Evolutionary conservation across 2,329 filamentous ascomycete genomes (phyloP).

Genomic region (Canariomyces notabilis): DNA sequence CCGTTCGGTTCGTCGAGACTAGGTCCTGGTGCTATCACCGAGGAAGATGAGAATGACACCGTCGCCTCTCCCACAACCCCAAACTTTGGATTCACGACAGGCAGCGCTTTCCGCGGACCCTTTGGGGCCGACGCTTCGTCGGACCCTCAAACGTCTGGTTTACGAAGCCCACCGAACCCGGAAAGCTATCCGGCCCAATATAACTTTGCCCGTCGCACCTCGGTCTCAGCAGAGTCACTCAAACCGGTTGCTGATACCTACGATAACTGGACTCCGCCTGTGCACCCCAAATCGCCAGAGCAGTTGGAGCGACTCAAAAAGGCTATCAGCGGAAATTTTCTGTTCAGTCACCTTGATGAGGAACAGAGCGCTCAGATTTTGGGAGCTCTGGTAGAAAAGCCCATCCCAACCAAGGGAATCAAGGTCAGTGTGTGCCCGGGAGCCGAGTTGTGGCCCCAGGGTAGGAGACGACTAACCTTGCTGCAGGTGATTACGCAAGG

Average conservation of each 20-base stretch:
- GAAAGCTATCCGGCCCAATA: slow-evolving; percentile 86
- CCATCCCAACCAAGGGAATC: slow-evolving; percentile 84
- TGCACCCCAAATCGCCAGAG: slow-evolving; percentile 75
- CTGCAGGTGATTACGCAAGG: slow-evolving; percentile 86
- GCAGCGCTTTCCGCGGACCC: slow-evolving; percentile 42
- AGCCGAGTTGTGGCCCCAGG: neutral
- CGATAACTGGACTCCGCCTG: slow-evolving; percentile 86
- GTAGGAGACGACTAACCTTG: slow-evolving; percentile 5
- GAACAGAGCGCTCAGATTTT: slow-evolving; percentile 85
- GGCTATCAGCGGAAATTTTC: slow-evolving; percentile 83
- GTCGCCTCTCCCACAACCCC: slow-evolving; percentile 69
- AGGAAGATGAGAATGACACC: slow-evolving; percentile 76
- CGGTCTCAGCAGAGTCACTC: slow-evolving; percentile 92
- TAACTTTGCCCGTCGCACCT: slow-evolving; percentile 87
- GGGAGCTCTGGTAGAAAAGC: slow-evolving; percentile 88
- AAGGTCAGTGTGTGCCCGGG: slow-evolving; percentile 43
- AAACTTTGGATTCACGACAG: slow-evolving; percentile 45
- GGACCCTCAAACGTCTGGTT: slow-evolving; percentile 41
- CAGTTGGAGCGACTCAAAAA: slow-evolving; percentile 74
- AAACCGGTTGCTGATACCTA: slow-evolving; percentile 79
- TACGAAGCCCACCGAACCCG: slow-evolving; percentile 48
- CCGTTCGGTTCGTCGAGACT: slow-evolving; percentile 60
- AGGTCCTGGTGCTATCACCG: slow-evolving; percentile 49
- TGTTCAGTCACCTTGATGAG: slow-evolving; percentile 92
- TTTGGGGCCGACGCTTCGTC: slow-evolving; percentile 49